Evolutionary conservation across 495 filamentous ascomycete species (phyloP).

Genomic region (Elaphomyces granulatus): DNA sequence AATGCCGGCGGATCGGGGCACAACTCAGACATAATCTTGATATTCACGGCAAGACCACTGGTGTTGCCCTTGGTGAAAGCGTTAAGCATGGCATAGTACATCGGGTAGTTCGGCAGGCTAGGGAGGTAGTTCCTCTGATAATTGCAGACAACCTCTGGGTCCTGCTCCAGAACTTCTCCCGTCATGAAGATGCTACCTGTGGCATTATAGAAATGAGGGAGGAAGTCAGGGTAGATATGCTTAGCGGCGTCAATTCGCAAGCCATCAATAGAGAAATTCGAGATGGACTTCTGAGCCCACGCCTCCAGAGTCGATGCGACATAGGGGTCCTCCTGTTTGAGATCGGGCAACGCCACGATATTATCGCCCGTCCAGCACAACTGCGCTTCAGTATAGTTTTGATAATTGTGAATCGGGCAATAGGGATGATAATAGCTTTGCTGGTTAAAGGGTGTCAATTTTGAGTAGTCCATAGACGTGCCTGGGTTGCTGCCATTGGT

Average conservation of each 20-base stretch:
- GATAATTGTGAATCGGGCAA: constrained; percentile 51
- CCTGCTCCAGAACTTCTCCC: constrained; percentile 49
- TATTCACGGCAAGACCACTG: constrained; percentile 33
- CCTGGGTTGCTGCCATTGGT: constrained; percentile 39
- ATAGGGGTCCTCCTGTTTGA: constrained; percentile 46
- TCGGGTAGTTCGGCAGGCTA: constrained; percentile 55
- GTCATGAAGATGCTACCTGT: constrained; percentile 44
- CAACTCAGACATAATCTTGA: constrained; percentile 32
- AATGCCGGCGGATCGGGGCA: constrained; percentile 47
- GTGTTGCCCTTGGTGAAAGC: constrained; percentile 47
- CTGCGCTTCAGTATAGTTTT: constrained; percentile 34
- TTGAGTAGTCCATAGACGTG: constrained; percentile 42
- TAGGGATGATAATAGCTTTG: constrained; percentile 47
- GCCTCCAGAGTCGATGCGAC: constrained; percentile 40
- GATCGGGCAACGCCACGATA: constrained; percentile 47
- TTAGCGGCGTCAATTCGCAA: constrained; percentile 65
- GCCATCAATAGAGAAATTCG: constrained; percentile 61
- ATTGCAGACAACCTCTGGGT: constrained; percentile 35
- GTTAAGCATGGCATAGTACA: constrained; percentile 46
- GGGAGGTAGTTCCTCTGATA: constrained; percentile 37
- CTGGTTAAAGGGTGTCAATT: constrained; percentile 50
- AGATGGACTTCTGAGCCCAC: constrained; percentile 50
- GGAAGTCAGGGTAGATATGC: constrained; percentile 54
- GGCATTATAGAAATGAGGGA: constrained; percentile 38
- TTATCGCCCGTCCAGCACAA: constrained; percentile 49